These are phyloP conservation scores for Solanum habrochaites DNA, from an alignment of 257 asterid species.

Conservation along the genomic window DNA sequence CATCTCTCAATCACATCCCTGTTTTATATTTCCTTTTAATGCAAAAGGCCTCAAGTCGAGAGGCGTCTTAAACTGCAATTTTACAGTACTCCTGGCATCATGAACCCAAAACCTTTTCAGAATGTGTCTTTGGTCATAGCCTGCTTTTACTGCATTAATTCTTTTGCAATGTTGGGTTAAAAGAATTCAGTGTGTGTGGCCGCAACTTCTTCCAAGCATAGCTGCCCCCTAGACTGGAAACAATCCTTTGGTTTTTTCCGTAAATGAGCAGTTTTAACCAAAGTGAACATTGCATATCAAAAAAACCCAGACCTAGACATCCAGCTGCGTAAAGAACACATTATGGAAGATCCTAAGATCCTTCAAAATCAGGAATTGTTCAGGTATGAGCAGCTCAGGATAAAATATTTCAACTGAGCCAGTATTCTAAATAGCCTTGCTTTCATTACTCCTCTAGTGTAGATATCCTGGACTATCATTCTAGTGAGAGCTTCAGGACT, in stretches of 20 bases:
- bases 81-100: not conserved
- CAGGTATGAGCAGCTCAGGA: not conserved
- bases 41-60: not conserved
- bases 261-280: not conserved
- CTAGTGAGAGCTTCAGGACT: not conserved
- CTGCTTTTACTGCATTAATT: not conserved
- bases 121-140: not conserved
- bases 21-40: not conserved
- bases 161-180: not conserved
- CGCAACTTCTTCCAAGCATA: not conserved
- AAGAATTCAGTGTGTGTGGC: not conserved
- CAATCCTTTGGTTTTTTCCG: not conserved
- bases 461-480: not conserved
- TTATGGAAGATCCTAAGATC: not conserved
- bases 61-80: not conserved
- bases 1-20: not conserved
- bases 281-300: not conserved
- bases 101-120: not conserved
- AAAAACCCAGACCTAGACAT: not conserved
- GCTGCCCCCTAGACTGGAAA: not conserved
- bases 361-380: not conserved
- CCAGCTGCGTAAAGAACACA: not conserved
- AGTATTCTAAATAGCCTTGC: not conserved
- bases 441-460: not conserved
- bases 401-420: not conserved